These are phyloP conservation scores for Candida palmyrensis DNA, from an alignment of 805 yeast genomes.

Conservation along the genomic window DNA sequence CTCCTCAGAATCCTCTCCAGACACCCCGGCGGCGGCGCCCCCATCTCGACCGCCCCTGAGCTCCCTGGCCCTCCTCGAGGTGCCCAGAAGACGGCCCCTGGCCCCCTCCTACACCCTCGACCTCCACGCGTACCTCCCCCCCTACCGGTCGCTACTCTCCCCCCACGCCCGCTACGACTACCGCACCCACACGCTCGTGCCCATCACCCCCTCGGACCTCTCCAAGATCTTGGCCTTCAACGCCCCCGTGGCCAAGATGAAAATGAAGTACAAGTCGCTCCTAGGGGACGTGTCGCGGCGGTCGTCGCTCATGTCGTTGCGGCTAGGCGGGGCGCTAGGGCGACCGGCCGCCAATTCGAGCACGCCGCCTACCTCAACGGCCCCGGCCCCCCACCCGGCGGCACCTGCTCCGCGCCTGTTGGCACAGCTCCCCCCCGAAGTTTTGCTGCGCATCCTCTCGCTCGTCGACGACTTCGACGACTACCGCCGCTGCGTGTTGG, in stretches of 20 bases:
- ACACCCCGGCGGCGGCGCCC: background rate
- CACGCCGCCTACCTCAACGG: background rate
- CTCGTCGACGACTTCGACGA: slow-evolving; percentile 33
- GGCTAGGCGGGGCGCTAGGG: slow-evolving; percentile 12
- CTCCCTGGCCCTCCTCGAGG: too few species aligned
- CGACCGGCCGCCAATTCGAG: background rate
- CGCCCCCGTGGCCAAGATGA: slow-evolving; percentile 14
- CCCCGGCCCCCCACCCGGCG: slow-evolving; percentile 4
- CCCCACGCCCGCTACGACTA: slow-evolving; percentile 50
- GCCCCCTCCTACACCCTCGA: too few species aligned
- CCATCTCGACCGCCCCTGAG: too few species aligned
- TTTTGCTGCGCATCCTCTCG: slow-evolving; percentile 32
- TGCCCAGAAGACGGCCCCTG: slow-evolving; percentile 4
- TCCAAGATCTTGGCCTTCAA: slow-evolving; percentile 7
- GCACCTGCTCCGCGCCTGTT: slow-evolving; percentile 12
- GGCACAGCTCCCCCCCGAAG: slow-evolving; percentile 38
- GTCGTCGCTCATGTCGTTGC: slow-evolving; percentile 32
- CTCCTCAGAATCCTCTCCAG: too few species aligned
- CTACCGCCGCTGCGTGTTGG: slow-evolving; percentile 39
- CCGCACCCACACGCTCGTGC: slow-evolving; percentile 38
- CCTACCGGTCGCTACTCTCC: slow-evolving; percentile 47
- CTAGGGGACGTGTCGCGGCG: slow-evolving; percentile 44
- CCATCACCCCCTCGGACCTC: slow-evolving; percentile 30
- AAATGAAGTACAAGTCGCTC: slow-evolving; percentile 46
- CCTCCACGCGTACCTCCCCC: slow-evolving; percentile 36